Evolutionary conservation across 225 moss, liverwort and hornwort genomes (phyloP), one percentile per base, ranked within the genome.

Genomic region (Bryoerythrophyllum caledonicum): DNA sequence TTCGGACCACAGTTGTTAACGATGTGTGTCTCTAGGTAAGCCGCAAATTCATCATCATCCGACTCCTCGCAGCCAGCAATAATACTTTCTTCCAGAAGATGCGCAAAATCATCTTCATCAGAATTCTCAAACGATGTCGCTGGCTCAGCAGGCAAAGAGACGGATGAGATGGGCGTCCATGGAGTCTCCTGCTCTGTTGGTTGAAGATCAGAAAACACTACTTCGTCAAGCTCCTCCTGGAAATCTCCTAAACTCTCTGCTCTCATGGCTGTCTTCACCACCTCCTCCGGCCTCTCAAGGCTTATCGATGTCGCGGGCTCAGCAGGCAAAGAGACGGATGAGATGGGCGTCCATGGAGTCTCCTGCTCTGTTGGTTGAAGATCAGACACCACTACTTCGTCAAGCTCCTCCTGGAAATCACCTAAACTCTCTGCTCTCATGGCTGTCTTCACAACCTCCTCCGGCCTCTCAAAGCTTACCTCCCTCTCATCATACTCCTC

Each of bases 351-450:
- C 55, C n/a, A 13, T 49, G 80, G 65, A 70, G 34, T 75, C 69
- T 44, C 44, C 44, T 55, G 78, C 24, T 59, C 67, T 63, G 16
- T 11, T 63, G 66, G 34, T 61, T 79, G 58, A 61, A 84, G 61
- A 68, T 87, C 74, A 49, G 77, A 67, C 19, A 82, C 64, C 14
- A 82, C 20, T 49, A 80, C 67, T 41, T 75, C 78, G 32, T 82
- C 79, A 28, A 78, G 51, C 60, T 55, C 65, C 64, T 85, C 85
- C 61, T 65, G 68, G 76, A 68, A 43, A 70, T 56, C 25, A 70
- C 60, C 76, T 57, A 65, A 73, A 49, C 68, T 68, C 82, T 77
- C 75, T 40, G 57, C 55, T 55, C 71, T 79, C 27, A 56, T 68
- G 21, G 67, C 52, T 63, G 71, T 68, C 63, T 65, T 64, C 60